Conservation (phyloP, 2,329 filamentous ascomycete species). For the Nemania sp. region DNA sequence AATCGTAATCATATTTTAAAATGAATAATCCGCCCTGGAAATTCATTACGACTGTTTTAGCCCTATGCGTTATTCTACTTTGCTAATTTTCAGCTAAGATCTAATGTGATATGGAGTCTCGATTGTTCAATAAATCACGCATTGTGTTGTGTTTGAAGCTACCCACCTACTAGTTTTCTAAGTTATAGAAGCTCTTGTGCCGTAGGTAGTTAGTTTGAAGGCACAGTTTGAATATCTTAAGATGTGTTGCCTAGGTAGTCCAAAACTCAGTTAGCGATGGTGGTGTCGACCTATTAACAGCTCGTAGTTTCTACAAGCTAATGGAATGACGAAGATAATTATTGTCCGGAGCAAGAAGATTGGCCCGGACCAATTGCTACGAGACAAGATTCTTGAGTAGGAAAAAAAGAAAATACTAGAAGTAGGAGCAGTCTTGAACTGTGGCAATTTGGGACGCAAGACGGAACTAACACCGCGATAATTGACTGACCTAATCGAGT, state of each 20-base stretch:
- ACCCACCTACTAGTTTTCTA: too few species aligned
- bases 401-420: neutral
- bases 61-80: too few species aligned
- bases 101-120: neutral
- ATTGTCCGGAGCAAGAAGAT: neutral
- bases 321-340: neutral
- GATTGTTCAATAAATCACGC: neutral
- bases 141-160: neutral
- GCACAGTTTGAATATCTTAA: neutral
- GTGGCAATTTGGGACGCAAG: neutral
- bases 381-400: neutral
- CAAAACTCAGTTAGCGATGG: too few species aligned
- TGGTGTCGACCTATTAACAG: neutral
- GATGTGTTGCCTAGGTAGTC: neutral
- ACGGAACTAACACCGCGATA: neutral
- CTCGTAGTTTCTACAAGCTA: neutral
- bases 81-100: neutral
- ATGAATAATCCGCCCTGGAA: too few species aligned
- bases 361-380: neutral
- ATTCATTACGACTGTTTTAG: too few species aligned
- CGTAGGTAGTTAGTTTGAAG: neutral
- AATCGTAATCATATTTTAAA: too few species aligned
- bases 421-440: neutral
- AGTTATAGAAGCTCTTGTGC: too few species aligned
- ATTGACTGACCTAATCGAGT: neutral